A percentile compares a stretch with the other conserved stretches of the same genome.
Evolutionary conservation across 2,329 filamentous ascomycete species (phyloP).

Genomic region (Colletotrichum godetiae): DNA sequence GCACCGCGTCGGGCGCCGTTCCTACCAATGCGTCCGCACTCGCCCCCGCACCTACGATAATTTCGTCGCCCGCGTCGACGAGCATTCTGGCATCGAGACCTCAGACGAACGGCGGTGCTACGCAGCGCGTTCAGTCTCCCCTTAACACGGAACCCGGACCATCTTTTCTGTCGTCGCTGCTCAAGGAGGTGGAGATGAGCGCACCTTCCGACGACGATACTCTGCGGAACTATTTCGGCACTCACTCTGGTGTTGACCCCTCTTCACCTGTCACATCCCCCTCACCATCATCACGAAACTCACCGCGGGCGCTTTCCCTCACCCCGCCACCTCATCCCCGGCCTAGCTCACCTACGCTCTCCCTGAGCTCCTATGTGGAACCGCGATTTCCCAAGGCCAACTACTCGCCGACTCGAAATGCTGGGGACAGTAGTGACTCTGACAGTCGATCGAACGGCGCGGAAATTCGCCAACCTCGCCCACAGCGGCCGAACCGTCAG

Average conservation of each 20-base stretch:
- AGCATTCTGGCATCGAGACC: conserved; percentile 35
- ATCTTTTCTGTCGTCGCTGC: conserved; percentile 85
- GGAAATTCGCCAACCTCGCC: conserved; percentile 65
- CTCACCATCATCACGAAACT: conserved; percentile 71
- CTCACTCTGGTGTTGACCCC: conserved; percentile 42
- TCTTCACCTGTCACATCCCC: conserved; percentile 78
- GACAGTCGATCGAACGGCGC: conserved; percentile 50
- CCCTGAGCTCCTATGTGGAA: conserved; percentile 77
- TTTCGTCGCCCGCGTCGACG: conserved; percentile 40
- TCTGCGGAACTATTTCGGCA: conserved; percentile 51
- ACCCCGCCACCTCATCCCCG: conserved; percentile 77
- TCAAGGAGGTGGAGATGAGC: conserved; percentile 86
- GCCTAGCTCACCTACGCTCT: conserved; percentile 73
- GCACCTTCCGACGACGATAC: conserved; percentile 68
- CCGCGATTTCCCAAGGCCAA: conserved; percentile 81
- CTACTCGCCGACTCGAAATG: conserved; percentile 70
- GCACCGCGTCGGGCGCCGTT: conserved; percentile 38
- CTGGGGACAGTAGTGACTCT: conserved; percentile 59
- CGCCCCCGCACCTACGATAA: background rate
- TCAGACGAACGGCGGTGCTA: conserved; percentile 27
- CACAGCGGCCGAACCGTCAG: conserved; percentile 57
- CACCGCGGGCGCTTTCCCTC: conserved; percentile 73
- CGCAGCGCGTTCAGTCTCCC: conserved; percentile 21
- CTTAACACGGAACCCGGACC: conserved; percentile 62
- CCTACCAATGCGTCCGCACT: conserved; percentile 34